Evolutionary conservation across 108 stramenopile genomes (phyloP), one percentile per base, ranked within the genome.

Genomic region (Nitzschia sp.): DNA sequence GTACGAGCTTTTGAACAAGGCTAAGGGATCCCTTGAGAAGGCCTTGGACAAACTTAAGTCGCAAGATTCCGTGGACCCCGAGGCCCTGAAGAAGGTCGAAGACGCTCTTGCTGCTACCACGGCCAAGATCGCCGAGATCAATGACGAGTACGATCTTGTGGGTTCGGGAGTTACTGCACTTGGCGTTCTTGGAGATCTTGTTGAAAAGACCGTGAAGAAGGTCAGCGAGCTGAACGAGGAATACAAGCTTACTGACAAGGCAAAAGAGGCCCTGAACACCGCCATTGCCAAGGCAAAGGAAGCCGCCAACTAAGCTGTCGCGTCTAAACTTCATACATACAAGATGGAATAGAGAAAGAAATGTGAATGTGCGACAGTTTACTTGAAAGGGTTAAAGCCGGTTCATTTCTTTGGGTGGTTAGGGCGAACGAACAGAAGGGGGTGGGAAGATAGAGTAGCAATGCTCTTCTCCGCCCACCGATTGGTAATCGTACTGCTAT

Each of bases 61-160:
- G 1, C 72, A 77, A 34, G 85, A 80, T 3, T 70, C n/a, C 23
- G 84, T 86, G 34, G 86, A 92, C 58, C 80, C 86, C 28, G 90
- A 77, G 42, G 80, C 88, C 2, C 56, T 95, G 55, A 77, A 79
- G 26, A 95, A 95, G 79, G 88, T 95, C 36, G 94, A 95, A 59
- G 71, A 67, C 28, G 94, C 91, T 24, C 75, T 95, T 21, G 72
- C 84, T 23, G 80, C 72, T 68, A 92, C 94, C 67, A 89, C 77
- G 74, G 64, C 35, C 31, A 95, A 92, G 79, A 90, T 92, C 48
- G 53, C 48, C 9, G 91, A 95, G 68, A 83, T 95, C 76, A 95
- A 95, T 64, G 89, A 95, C 59, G 91, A 95, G 72, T 95, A 95
- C 63, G 91, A 95, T 60, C 76, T 95, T 70, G 94, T 95, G 21